These are phyloP conservation scores for Leccinum broughii DNA, from an alignment of 768 basidiomycete genomes.

Conservation along the genomic window DNA sequence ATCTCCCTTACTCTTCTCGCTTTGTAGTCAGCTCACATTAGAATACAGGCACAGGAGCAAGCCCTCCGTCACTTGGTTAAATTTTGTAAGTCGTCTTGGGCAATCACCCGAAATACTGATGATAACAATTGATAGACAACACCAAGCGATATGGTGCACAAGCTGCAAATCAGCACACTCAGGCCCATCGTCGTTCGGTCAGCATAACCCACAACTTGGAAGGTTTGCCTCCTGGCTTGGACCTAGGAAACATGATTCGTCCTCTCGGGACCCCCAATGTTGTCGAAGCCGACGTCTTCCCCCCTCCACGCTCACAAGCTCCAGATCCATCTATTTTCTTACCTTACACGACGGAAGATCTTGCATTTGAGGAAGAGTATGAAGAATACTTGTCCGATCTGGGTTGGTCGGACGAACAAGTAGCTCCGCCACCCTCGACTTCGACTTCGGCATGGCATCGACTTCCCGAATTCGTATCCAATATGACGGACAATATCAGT, in stretches of 20 bases:
- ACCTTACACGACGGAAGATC: conserved; percentile 90
- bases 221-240: conserved; percentile 71
- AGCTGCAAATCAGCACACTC: conserved; percentile 49
- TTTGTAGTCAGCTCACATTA: conserved; percentile 13
- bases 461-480: conserved; percentile 74
- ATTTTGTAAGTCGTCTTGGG: conserved; percentile 68
- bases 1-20: conserved; percentile 16
- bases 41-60: conserved; percentile 83
- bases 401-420: conserved; percentile 65
- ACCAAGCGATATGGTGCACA: conserved; percentile 80
- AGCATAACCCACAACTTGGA: conserved; percentile 84
- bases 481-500: conserved; percentile 85
- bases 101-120: conserved; percentile 8
- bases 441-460: conserved; percentile 75
- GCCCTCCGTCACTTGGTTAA: conserved; percentile 91
- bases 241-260: conserved; percentile 71
- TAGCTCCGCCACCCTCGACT: conserved; percentile 37
- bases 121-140: conserved; percentile 60
- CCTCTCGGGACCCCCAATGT: conserved; percentile 74
- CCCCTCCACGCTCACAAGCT: conserved; percentile 85
- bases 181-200: conserved; percentile 74
- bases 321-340: conserved; percentile 82
- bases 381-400: conserved; percentile 94
- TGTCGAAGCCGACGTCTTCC: conserved; percentile 91
- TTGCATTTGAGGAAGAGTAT: conserved; percentile 95